phyloP scores from a whole-genome alignment of 2,329 filamentous ascomycete species.

The Sphaerulina vaccinii region DNA sequence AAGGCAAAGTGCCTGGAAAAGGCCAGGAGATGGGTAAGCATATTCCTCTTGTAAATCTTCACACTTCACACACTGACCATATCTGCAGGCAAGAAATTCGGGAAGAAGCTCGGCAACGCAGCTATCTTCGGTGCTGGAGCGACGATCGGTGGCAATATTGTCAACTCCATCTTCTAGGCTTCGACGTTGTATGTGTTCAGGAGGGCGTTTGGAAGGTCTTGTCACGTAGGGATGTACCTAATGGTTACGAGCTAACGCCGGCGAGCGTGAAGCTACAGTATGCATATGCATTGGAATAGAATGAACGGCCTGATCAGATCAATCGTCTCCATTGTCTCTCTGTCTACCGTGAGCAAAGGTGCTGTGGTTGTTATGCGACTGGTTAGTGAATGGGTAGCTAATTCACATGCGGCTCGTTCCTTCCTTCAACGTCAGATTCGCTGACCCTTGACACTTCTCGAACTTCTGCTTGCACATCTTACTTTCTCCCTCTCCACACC shows the following conservation, averaged over 20 bases:
- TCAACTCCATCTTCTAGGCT: slow-evolving; percentile 27
- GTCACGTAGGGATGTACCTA: not conserved
- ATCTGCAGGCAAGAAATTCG: not conserved
- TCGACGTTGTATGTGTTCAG: not conserved
- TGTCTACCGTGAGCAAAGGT: no score
- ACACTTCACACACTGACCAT: no score
- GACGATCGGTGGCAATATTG: slow-evolving; percentile 66
- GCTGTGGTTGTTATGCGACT: not conserved
- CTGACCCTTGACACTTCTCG: no score
- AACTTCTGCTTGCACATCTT: not conserved
- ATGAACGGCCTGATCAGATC: not conserved
- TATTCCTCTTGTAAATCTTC: no score
- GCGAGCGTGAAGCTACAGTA: slow-evolving; percentile 4
- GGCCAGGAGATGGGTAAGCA: slow-evolving; percentile 33
- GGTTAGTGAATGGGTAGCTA: no score
- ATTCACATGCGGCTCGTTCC: no score
- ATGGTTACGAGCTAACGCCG: not conserved
- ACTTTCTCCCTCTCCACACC: slow-evolving; percentile 1
- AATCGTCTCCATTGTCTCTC: not conserved
- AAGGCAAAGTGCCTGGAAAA: slow-evolving; percentile 59
- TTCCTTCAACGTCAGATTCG: no score
- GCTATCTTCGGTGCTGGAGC: slow-evolving; percentile 93
- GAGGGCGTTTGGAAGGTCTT: not conserved
- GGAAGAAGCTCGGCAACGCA: slow-evolving; percentile 57
- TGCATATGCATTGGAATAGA: slow-evolving; percentile 3